These are phyloP conservation scores for Saururus chinensis DNA, from an alignment of 164 flowering plant species.

Conservation along the genomic window DNA sequence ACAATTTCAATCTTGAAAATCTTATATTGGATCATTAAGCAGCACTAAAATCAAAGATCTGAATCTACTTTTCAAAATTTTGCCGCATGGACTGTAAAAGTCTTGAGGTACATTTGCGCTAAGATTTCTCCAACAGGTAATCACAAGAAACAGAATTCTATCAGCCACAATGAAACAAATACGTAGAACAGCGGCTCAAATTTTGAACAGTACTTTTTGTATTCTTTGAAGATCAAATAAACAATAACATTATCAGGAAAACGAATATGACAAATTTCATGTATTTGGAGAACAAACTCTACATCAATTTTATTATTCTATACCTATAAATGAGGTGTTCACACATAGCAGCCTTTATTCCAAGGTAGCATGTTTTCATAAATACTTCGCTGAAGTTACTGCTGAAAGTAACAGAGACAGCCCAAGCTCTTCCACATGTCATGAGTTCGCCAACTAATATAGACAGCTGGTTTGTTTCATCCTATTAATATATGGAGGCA, in stretches of 20 bases:
- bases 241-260: not conserved
- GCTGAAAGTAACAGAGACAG: conserved; percentile 53
- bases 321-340: conserved; percentile 73
- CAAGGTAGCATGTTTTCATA: conserved; percentile 30
- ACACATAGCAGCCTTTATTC: conserved; percentile 17
- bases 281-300: not conserved
- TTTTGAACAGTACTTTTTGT: too few relatives aligned
- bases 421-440: conserved; percentile 78
- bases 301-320: not conserved
- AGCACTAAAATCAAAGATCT: too few relatives aligned
- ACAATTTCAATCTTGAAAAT: too few relatives aligned
- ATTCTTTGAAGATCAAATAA: not conserved
- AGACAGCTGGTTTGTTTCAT: conserved; percentile 23
- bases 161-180: too few relatives aligned
- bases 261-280: too few relatives aligned
- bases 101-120: too few relatives aligned
- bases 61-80: too few relatives aligned
- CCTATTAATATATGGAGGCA: conserved; percentile 27
- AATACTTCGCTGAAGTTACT: conserved; percentile 46
- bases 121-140: too few relatives aligned
- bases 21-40: too few relatives aligned
- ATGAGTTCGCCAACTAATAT: conserved; percentile 33
- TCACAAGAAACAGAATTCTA: too few relatives aligned
- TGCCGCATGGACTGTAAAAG: too few relatives aligned
- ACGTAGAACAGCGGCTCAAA: too few relatives aligned